A percentile compares a stretch with the other conserved stretches of the same genome.
These are phyloP conservation scores for Grifola frondosa DNA, from an alignment of 1,284 basidiomycete genomes.

Conservation along the genomic window DNA sequence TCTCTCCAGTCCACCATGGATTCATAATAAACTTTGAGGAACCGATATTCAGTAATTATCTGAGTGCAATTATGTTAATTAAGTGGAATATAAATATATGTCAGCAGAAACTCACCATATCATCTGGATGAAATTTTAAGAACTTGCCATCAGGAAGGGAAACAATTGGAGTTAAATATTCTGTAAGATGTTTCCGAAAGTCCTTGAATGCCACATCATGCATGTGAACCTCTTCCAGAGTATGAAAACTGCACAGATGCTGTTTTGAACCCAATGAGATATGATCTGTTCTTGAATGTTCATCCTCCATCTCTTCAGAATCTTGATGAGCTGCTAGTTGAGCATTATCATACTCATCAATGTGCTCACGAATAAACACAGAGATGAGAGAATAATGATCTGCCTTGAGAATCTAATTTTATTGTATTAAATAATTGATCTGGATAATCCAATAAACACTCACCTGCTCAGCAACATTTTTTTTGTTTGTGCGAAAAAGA, in stretches of 20 bases:
- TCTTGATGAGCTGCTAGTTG: not conserved
- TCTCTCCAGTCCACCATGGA: slow-evolving; percentile 29
- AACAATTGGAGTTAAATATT: slow-evolving; percentile 1
- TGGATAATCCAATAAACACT: slow-evolving; percentile 1
- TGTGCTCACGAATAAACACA: slow-evolving; percentile 5
- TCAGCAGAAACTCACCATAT: not conserved
- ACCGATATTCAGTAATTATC: slow-evolving; percentile 14
- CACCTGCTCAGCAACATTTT: slow-evolving; percentile 27
- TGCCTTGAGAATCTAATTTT: slow-evolving; percentile 12
- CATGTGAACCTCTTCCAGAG: not conserved
- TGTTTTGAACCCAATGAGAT: not conserved
- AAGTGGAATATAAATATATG: not conserved
- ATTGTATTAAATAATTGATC: not conserved
- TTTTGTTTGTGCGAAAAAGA: slow-evolving; percentile 30
- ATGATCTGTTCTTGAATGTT: too few species aligned
- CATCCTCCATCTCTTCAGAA: slow-evolving; percentile 1
- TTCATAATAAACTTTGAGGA: slow-evolving; percentile 26
- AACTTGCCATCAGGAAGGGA: slow-evolving; percentile 1
- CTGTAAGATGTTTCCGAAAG: slow-evolving; percentile 6
- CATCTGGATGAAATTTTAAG: not conserved
- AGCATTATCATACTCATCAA: slow-evolving; percentile 8
- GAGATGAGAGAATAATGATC: slow-evolving; percentile 11
- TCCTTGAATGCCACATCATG: slow-evolving; percentile 4
- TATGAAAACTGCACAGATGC: not conserved
- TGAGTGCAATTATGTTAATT: not conserved